Evolutionary conservation across 345 rosid species (phyloP).

Genomic region (Camelina hispida): DNA sequence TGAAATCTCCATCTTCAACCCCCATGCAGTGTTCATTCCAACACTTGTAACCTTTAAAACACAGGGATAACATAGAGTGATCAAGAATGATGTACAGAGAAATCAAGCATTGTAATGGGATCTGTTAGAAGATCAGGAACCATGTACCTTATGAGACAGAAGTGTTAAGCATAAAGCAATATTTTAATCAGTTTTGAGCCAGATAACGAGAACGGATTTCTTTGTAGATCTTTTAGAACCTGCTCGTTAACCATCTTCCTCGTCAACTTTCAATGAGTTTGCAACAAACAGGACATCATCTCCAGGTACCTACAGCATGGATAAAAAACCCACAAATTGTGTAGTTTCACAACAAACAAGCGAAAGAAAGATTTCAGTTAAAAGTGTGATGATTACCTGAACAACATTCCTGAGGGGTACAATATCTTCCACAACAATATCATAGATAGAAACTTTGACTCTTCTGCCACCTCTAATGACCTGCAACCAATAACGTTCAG

Average conservation of each 20-base stretch:
- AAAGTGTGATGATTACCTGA: conserved; percentile 57
- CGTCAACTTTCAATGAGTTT: conserved; percentile 79
- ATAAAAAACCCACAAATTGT: background rate
- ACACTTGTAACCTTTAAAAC: conserved; percentile 83
- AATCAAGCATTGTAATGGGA: background rate
- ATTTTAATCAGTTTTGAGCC: conserved; percentile 92
- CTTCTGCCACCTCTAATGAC: conserved; percentile 73
- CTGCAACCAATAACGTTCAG: conserved; percentile 45
- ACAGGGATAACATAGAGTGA: background rate
- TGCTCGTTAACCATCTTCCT: conserved; percentile 58
- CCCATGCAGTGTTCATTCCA: conserved; percentile 81
- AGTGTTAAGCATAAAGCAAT: conserved; percentile 28
- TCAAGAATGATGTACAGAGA: conserved; percentile 1
- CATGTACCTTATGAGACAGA: background rate
- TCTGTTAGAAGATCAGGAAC: too few species aligned
- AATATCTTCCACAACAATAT: conserved; percentile 88
- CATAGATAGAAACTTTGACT: conserved; percentile 61
- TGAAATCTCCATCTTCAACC: conserved; percentile 73
- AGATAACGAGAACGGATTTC: conserved; percentile 73
- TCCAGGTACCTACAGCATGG: conserved; percentile 71
- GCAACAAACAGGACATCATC: conserved; percentile 76
- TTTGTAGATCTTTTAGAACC: conserved; percentile 69
- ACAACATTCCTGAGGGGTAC: conserved; percentile 80
- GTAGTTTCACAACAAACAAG: background rate
- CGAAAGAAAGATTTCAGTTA: background rate